Base-by-base conservation (phyloP, 1,284 basidiomycete genomes). In the Ustilago sp. region DNA sequence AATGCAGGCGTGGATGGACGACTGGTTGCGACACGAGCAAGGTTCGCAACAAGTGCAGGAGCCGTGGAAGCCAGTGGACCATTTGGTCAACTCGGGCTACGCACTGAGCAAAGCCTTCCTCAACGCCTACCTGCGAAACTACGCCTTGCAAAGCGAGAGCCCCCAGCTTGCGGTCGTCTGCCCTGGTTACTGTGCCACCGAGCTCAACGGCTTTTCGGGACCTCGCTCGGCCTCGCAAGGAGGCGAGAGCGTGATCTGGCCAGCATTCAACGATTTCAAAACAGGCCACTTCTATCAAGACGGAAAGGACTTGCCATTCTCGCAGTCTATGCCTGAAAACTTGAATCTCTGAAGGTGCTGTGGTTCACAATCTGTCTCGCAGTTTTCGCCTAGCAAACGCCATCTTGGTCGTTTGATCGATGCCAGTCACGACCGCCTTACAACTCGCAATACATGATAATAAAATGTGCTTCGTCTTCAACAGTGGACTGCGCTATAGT, bases 71-170 rank as follows among this genome's bases (percentile, higher is more conserved):
- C 34, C 43, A 9, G 8, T 35, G n/a, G 52, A 59, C 15, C 19
- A 17, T 1, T 9, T 55, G 17, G 8, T 47, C 23, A 59, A 38
- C 23, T 47, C 50, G 8, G 63, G 51, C 41, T 66, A 66, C 31
- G 8, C 34, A 8, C 9, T 59, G 50, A 66, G 63, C 57, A 66
- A 66, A 45, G 52, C 57, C 4, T 28, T 66, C 15, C 36, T 66
- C 28, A 59, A 59, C 52, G 51, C 63, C 15, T 66, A 55, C 12
- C 35, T 59, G 43, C 51, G 43, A 0, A 35, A 66, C 52, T 66
- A 55, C n/a, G 63, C 51, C 3, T 31, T 55, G 35, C 3, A 48
- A 4, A 32, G 63, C 34, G 63, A 66, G 47, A 66, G 63, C 38
- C 45, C 56, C 23, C 23, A 28, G 23, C 23, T 28, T 28, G 23